Base-by-base conservation (phyloP, 1,139 yeast genomes). In the Pneumocystis oryctolagi region DNA sequence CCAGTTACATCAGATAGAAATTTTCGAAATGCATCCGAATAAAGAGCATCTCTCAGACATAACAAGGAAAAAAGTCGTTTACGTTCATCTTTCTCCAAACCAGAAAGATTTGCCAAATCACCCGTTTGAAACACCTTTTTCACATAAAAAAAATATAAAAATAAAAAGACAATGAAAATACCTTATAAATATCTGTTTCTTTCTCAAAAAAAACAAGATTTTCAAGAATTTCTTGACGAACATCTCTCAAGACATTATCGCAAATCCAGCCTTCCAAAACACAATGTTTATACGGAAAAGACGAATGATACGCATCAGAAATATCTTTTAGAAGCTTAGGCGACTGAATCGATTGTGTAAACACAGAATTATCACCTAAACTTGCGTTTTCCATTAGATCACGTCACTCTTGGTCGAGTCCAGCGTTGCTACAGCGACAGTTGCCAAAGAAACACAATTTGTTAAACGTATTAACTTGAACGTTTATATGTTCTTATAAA, bases 171-270 rank as follows among this genome's bases (percentile, higher is more conserved):
- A 37, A 32, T 32, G n/a, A n/a, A 47, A 47, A 25, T 47, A 47
- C 55, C 73, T 89, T 90, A 75, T 94, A 94, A 66, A 94, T 94
- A 71, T 94, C 98, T 0, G 99, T 94, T 73, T 94, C 98, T 74
- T 92, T 94, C 70, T 84, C 83, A 25, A 97, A 89, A 76, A 94
- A 94, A 60, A 87, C 94, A 65, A 94, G 84, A 70, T 89, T 87
- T 5, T 79, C 77, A 69, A 88, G 80, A 55, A 94, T 90, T 72
- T 94, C 98, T 64, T 81, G 80, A 61, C 97, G 80, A 1, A 94
- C 98, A 56, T 80, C 79, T 67, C 94, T 78, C 64, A 94, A 76
- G 34, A 94, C 76, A 0, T 83, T 81, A 67, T 90, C 96, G 71
- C 90, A 82, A 63, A 94, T 79, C 62, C 92, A 76, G 42, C 84